These are phyloP conservation scores for Alternaria novae-zelandiae DNA, from an alignment of 2,329 filamentous ascomycete genomes.

Conservation along the genomic window DNA sequence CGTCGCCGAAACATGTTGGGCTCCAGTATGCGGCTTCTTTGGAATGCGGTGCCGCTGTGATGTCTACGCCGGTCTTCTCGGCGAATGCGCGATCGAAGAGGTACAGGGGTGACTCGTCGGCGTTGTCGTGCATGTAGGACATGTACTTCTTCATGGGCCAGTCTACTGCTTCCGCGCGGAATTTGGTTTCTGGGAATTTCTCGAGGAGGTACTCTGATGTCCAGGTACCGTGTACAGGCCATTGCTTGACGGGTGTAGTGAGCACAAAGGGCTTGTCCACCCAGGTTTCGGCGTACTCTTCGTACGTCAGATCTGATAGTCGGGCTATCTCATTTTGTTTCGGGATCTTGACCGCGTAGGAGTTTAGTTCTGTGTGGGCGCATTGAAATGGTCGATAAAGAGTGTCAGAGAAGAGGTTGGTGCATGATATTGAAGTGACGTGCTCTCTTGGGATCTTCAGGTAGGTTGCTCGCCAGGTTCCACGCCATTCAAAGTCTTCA, in stretches of 20 bases:
- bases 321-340: slow-evolving; percentile 73
- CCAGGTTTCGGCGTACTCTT: slow-evolving; percentile 78
- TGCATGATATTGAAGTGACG: slow-evolving; percentile 70
- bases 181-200: slow-evolving; percentile 70
- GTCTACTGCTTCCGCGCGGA: slow-evolving; percentile 91
- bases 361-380: slow-evolving; percentile 72
- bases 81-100: slow-evolving; percentile 89
- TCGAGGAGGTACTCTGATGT: slow-evolving; percentile 69
- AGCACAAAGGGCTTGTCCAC: slow-evolving; percentile 85
- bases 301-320: slow-evolving; percentile 70
- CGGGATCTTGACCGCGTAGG: slow-evolving; percentile 76
- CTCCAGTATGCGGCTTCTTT: slow-evolving; percentile 71
- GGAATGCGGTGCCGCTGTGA: slow-evolving; percentile 51
- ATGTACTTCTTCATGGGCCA: slow-evolving; percentile 85
- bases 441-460: slow-evolving; percentile 64
- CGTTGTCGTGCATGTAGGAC: slow-evolving; percentile 78
- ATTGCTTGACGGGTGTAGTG: slow-evolving; percentile 78
- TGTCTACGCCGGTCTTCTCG: slow-evolving; percentile 76
- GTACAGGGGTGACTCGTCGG: slow-evolving; percentile 89
- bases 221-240: slow-evolving; percentile 81
- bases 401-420: slow-evolving; percentile 84
- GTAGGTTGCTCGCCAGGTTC: slow-evolving; percentile 83
- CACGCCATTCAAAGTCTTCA: slow-evolving; percentile 69
- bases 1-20: slow-evolving; percentile 83
- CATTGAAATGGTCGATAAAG: slow-evolving; percentile 91